Conservation (phyloP, 805 yeast species). For the Kodamaea fukazawae region DNA sequence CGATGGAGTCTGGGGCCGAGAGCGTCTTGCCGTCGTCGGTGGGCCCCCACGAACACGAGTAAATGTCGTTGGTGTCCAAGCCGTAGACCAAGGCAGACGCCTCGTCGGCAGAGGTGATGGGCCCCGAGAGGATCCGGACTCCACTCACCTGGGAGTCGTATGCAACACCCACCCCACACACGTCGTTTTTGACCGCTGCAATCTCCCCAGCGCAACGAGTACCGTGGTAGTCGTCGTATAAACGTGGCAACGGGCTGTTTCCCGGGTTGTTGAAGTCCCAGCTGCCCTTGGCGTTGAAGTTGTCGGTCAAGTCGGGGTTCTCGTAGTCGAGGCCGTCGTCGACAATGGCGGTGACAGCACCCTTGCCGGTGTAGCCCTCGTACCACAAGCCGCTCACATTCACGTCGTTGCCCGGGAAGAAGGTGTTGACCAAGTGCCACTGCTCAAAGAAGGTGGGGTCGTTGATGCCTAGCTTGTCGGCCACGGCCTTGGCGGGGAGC, state of each 20-base stretch:
- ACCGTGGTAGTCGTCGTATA: slow-evolving; percentile 87
- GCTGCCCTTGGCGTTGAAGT: slow-evolving; percentile 75
- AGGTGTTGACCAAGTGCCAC: slow-evolving; percentile 87
- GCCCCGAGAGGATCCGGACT: slow-evolving; percentile 79
- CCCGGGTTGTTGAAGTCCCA: slow-evolving; percentile 88
- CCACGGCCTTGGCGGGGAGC: slow-evolving; percentile 44
- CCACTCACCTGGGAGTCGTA: slow-evolving; percentile 85
- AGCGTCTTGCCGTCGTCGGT: slow-evolving; percentile 85
- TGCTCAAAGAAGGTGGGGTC: slow-evolving; percentile 85
- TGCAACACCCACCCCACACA: slow-evolving; percentile 98
- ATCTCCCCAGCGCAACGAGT: slow-evolving; percentile 98
- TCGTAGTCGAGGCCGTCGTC: slow-evolving; percentile 94
- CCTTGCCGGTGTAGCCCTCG: slow-evolving; percentile 74
- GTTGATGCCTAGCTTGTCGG: slow-evolving; percentile 54
- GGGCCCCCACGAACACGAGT: slow-evolving; percentile 99
- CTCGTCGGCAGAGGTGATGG: slow-evolving; percentile 81
- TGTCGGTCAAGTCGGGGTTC: slow-evolving; percentile 65
- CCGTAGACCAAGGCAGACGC: slow-evolving; percentile 84
- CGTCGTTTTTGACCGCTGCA: slow-evolving; percentile 82
- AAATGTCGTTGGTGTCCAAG: slow-evolving; percentile 82
- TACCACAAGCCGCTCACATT: slow-evolving; percentile 86
- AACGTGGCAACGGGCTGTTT: slow-evolving; percentile 73
- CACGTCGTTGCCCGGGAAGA: slow-evolving; percentile 76
- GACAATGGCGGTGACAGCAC: slow-evolving; percentile 81
- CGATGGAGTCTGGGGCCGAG: slow-evolving; percentile 79